Evolutionary conservation across 1,284 basidiomycete species (phyloP), one percentile per base, ranked within the genome.

Genomic region (Sphagnurus paluster): DNA sequence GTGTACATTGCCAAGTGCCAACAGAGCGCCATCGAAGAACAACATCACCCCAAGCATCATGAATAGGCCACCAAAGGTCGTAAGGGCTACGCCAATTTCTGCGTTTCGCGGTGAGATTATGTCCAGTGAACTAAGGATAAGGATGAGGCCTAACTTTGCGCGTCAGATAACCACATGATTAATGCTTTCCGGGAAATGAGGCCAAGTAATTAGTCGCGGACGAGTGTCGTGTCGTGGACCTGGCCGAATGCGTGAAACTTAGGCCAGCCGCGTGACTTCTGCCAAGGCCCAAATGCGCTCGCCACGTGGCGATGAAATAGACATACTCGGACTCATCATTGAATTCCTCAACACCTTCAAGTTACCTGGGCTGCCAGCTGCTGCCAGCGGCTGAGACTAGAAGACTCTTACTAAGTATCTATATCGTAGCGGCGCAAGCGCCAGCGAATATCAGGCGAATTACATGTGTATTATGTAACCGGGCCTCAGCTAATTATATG

Each of bases 51-150:
- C 97, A 35, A 99, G 77, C 60, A 98, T 76, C 85, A 98, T 94
- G 79, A 99, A 99, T 54, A 98, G 77, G 33, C 82, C 84, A 50
- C 97, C 97, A 59, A 98, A 97, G n/a, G 96, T 93, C 41, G 96
- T 98, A 56, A 99, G 82, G 42, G 93, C 96, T 42, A 98, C 95
- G 54, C 93, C 93, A 58, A 96, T 95, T 75, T 96, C 93, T 97
- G 60, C 28, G 42, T 17, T 19, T 28, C 26, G 37, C 10, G 11
- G 32, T 48, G n/a, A 36, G 41, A 30, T 30, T 32, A 20, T 25
- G 19, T 35, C 20, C n/a, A 11, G 24, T 23, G 14, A 28, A n/a
- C n/a, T n/a, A 29, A 3, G 24, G 10, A 25, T 37, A 17, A 24
- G 29, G 8, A 7, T 9, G 24, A 17, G 36, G 14, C 59, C 70